phyloP scores from a whole-genome alignment of 371 early-diverging fungal genomes.

The Apophysomyces elegans region DNA sequence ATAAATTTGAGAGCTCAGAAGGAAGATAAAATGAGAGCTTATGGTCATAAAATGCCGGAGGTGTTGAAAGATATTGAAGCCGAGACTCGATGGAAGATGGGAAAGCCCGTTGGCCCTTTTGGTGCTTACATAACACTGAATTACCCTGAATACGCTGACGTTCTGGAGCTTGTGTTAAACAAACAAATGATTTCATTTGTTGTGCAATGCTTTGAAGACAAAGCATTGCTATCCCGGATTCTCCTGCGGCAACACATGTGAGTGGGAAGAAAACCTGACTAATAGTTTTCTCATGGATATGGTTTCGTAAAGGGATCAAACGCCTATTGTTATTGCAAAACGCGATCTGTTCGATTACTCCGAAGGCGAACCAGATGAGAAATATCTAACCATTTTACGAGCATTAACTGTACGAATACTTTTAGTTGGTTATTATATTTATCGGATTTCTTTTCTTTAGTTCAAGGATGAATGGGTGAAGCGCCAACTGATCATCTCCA shows the following conservation, averaged over 20 bases:
- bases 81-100: conserved; percentile 57
- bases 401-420: conserved; percentile 53
- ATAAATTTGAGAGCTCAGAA: conserved; percentile 56
- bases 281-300: not conserved
- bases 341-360: conserved; percentile 74
- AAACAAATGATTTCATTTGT: conserved; percentile 73
- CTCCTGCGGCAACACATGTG: conserved; percentile 54
- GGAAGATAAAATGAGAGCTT: conserved; percentile 70
- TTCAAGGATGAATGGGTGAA: conserved; percentile 78
- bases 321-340: conserved; percentile 64
- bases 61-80: conserved; percentile 67
- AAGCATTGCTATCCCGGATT: conserved; percentile 52
- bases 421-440: not conserved
- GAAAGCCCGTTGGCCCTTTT: conserved; percentile 85
- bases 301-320: conserved; percentile 16
- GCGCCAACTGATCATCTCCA: conserved; percentile 75
- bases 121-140: conserved; percentile 76
- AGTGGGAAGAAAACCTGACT: not conserved
- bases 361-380: conserved; percentile 69
- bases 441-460: conserved; percentile 16
- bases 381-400: conserved; percentile 71
- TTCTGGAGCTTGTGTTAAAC: conserved; percentile 77
- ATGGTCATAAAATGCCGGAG: conserved; percentile 71
- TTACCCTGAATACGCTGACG: conserved; percentile 62
- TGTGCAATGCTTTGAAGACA: conserved; percentile 78